Conservation (phyloP, 805 yeast genomes). For the Yamadazyma ubonensis region DNA sequence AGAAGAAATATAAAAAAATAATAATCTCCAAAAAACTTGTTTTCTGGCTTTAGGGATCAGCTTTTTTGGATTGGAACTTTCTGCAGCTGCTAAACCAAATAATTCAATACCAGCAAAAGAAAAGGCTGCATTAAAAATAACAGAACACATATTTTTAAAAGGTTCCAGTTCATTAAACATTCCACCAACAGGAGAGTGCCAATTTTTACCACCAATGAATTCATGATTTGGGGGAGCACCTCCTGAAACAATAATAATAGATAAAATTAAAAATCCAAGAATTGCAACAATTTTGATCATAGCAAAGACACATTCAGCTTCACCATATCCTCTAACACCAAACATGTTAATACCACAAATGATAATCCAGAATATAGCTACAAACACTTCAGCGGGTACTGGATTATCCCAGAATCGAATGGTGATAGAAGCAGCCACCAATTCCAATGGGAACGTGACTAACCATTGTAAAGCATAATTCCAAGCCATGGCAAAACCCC, state of each 20-base stretch:
- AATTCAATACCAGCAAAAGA: constrained; percentile 69
- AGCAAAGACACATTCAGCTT: constrained; percentile 61
- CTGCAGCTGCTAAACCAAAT: constrained; percentile 66
- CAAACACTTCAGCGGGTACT: constrained; percentile 53
- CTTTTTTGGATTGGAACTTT: constrained; percentile 59
- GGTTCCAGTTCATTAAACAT: constrained; percentile 39
- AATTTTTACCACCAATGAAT: constrained; percentile 58
- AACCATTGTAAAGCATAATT: constrained; percentile 39
- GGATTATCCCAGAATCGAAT: constrained; percentile 30
- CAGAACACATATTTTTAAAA: constrained; percentile 61
- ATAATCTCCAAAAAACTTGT: constrained; percentile 64
- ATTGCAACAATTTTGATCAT: constrained; percentile 56
- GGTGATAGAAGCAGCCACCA: constrained; percentile 37
- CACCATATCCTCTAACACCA: constrained; percentile 69
- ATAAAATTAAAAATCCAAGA: constrained; percentile 55
- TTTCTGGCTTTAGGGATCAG: constrained; percentile 63
- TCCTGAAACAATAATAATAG: constrained; percentile 57
- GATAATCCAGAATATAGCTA: constrained; percentile 52
- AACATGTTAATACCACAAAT: constrained; percentile 54
- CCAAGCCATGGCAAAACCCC: constrained; percentile 64
- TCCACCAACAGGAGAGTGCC: constrained; percentile 57
- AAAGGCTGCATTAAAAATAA: constrained; percentile 61
- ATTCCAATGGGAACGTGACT: constrained; percentile 36
- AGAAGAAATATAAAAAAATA: constrained; percentile 55
- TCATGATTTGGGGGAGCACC: constrained; percentile 56